phyloP scores from a whole-genome alignment of 306 rosid genomes.

The Hylodesmum podocarpum region DNA sequence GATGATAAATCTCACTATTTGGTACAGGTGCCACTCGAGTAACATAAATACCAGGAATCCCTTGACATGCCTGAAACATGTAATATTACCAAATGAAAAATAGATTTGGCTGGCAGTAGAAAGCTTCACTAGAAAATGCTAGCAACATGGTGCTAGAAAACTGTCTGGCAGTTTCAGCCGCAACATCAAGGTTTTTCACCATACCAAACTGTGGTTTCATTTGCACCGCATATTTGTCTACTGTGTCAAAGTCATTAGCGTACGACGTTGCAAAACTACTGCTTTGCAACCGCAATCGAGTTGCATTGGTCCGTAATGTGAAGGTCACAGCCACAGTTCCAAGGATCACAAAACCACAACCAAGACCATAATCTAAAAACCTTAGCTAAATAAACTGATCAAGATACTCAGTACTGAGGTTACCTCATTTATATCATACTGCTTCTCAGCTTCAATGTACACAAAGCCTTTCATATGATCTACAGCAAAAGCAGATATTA shows the following conservation, averaged over 20 bases:
- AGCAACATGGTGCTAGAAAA: background rate
- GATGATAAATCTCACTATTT: conserved; percentile 64
- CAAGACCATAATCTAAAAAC: too few relatives aligned
- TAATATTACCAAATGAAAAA: background rate
- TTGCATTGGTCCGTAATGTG: too few relatives aligned
- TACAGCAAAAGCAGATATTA: conserved; percentile 80
- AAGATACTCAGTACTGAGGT: conserved; percentile 6
- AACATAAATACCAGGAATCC: conserved; percentile 68
- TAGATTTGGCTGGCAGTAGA: background rate
- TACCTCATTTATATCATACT: conserved; percentile 80
- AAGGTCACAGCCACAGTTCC: too few relatives aligned
- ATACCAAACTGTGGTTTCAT: too few relatives aligned
- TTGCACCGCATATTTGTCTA: too few relatives aligned
- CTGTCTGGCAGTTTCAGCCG: background rate
- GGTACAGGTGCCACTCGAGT: conserved; percentile 75
- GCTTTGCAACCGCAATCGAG: too few relatives aligned
- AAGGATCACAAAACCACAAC: too few relatives aligned
- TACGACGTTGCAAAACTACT: too few relatives aligned
- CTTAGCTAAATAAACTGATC: conserved; percentile 19
- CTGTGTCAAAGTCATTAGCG: too few relatives aligned
- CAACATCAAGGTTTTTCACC: background rate
- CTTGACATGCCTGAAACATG: conserved; percentile 73
- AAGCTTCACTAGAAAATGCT: background rate
- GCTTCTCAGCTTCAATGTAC: conserved; percentile 82
- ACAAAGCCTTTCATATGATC: conserved; percentile 85